Conservation (phyloP, 2,329 filamentous ascomycete genomes). For the Sporothrix humicola region DNA sequence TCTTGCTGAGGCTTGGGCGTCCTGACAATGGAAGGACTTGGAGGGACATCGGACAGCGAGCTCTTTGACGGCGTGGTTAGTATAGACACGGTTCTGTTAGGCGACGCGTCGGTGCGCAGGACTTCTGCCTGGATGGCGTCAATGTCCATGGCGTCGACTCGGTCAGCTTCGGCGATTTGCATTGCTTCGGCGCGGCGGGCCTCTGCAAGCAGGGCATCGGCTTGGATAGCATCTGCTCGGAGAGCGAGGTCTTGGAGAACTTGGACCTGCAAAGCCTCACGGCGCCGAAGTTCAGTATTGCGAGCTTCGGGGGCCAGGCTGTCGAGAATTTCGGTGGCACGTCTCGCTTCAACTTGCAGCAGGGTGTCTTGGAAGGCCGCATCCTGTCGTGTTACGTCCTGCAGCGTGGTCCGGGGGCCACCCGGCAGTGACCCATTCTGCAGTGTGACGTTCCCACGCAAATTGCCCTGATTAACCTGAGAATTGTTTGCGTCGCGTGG, state of each 20-base stretch:
- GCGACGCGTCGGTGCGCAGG: neutral
- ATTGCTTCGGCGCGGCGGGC: slow-evolving; percentile 9
- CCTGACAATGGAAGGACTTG: neutral
- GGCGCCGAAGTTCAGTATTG: neutral
- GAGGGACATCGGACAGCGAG: neutral
- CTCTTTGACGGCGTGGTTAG: neutral
- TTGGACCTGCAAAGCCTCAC: neutral
- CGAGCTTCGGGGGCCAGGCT: neutral
- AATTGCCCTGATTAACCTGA: neutral
- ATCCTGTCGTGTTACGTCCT: slow-evolving; percentile 21
- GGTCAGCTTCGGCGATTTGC: slow-evolving; percentile 2
- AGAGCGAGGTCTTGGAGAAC: neutral
- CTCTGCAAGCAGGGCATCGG: slow-evolving; percentile 3
- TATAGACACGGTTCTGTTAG: neutral
- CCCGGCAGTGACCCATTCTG: neutral
- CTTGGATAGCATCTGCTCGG: slow-evolving; percentile 2
- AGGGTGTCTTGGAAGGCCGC: slow-evolving; percentile 2
- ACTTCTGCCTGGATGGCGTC: slow-evolving; percentile 2
- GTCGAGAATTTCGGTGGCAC: neutral
- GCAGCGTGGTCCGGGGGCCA: slow-evolving; percentile 3
- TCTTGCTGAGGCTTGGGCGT: slow-evolving; percentile 42
- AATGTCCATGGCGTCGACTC: slow-evolving; percentile 12
- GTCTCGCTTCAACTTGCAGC: slow-evolving; percentile 3
- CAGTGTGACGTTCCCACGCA: neutral
- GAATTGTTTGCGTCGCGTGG: neutral